Base-by-base conservation (phyloP, 345 rosid species). In the Acer negundo region DNA sequence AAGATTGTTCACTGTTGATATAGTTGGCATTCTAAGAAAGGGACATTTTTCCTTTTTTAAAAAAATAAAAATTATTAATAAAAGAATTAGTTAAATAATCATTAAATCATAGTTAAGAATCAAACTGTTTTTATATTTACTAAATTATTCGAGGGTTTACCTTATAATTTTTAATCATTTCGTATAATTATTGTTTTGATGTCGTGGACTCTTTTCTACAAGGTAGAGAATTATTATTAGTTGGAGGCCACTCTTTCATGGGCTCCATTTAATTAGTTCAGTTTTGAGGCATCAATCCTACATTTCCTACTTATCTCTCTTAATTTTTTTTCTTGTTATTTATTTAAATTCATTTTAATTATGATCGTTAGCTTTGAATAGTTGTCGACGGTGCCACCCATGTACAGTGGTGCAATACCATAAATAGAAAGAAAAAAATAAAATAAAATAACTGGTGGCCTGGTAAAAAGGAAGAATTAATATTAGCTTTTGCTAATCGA, bases 21-120 rank as follows among this genome's bases (percentile, higher is more conserved):
- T 63, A 62, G 49, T 65, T 78, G 80, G 77, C 79, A 81, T 80
- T 81, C 78, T 53, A 72, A 72, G 85, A 84, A 82, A 86, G 77
- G 22, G 89, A 80, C 87, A 78, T 66, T 44, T 47, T 73, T 62
- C 59, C 38, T 77, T 79, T 70, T 59, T 46, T 15, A 0, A n/a
- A n/a, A n/a, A 67, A 42, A 13, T 8, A 8, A 44, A 44, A 49
- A 0, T 0, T 35, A 4, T 35, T 35, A 55, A 17, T 42, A 62
- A 62, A 47, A 7, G n/a, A 6, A 51, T 56, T 23, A 4, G 12
- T 63, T 9, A 55, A 40, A 20, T 46, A 53, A 20, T 2, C 9
- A 26, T 35, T 26, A 53, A 20, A 46, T 59, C 15, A 61, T n/a
- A 20, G n/a, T 3, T 31, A 13, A 40, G 7, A 62, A 6, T 28